Base-by-base conservation (phyloP, 306 rosid genomes). In the Rosa persica region DNA sequence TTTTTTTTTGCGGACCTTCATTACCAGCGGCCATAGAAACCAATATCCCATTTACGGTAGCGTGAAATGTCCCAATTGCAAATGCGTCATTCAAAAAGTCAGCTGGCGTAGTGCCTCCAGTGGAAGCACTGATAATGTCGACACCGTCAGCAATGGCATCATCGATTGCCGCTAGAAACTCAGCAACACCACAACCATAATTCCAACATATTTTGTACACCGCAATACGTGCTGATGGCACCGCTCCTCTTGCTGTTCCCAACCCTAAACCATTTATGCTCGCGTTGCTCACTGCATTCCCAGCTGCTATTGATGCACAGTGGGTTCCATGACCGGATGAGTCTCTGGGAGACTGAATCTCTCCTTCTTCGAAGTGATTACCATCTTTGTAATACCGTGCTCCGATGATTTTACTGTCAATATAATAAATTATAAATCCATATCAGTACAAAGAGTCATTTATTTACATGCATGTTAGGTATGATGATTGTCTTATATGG, bases 301-400 rank as follows among this genome's bases (percentile, higher is more conserved):
- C 93, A 0, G 89, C 90, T 0, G 90, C 89, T 0, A 86, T 87
- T 13, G 93, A 89, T 8, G 93, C 79, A 6, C 86, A 83, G 69
- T 89, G 93, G 0, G 90, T 39, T 7, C 90, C 93, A 52, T 89
- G 93, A 5, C 93, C 90, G 12, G 75, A 80, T 2, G 93, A 81
- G 36, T 89, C 93, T 43, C 88, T 76, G 0, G 93, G 88, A 8
- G 93, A 89, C 19, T 81, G 81, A 0, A 89, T 76, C 55, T 89
- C 93, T 0, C 22, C 20, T 40, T n/a, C 3, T 0, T 6, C 65
- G 72, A 70, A 0, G 48, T 2, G n/a, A n/a, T n/a, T 7, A 0
- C 72, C 66, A 30, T 30, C 36, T 30, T 30, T 30, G 3, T 52
- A 58, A 52, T 75, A 79, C 30, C 23, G 62, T 23, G 88, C 88